A percentile compares a stretch with the other conserved stretches of the same genome.
Conservation (phyloP, 768 basidiomycete genomes). For the Termitomyces sp. region DNA sequence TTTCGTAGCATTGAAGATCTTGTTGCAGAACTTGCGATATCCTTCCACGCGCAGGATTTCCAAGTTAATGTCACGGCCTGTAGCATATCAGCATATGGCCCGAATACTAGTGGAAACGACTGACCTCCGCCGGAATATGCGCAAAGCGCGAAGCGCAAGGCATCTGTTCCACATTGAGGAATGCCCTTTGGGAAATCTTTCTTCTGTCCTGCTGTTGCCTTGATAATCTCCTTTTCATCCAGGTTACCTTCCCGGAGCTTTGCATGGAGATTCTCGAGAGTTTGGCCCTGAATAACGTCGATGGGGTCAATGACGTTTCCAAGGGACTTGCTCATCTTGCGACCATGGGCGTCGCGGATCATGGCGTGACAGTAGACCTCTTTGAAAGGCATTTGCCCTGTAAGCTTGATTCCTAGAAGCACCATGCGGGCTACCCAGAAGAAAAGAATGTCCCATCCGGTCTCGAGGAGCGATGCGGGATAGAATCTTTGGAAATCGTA, state of each 20-base stretch:
- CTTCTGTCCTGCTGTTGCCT: constrained; percentile 94
- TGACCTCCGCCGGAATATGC: constrained; percentile 88
- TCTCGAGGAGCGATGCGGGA: constrained; percentile 88
- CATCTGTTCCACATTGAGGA: constrained; percentile 97
- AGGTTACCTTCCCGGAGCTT: constrained; percentile 90
- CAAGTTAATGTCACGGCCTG: constrained; percentile 94
- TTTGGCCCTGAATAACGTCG: constrained; percentile 85
- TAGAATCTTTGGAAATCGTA: constrained; percentile 77
- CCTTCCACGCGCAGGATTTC: constrained; percentile 96
- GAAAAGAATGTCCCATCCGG: constrained; percentile 99
- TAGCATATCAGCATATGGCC: background rate
- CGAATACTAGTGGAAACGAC: background rate
- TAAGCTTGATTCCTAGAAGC: constrained; percentile 83
- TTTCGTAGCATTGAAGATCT: constrained; percentile 98
- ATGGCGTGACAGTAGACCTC: constrained; percentile 98
- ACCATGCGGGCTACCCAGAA: constrained; percentile 99
- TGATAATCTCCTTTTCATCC: constrained; percentile 86
- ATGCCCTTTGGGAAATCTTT: constrained; percentile 99
- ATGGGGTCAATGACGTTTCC: constrained; percentile 98
- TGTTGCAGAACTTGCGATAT: constrained; percentile 99
- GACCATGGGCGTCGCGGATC: constrained; percentile 97
- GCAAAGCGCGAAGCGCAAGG: constrained; percentile 90
- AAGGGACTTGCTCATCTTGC: constrained; percentile 98
- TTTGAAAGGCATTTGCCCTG: constrained; percentile 86
- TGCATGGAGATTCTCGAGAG: constrained; percentile 74